Evolutionary conservation across 73 alveolate genomes (phyloP), one percentile per base, ranked within the genome.

Genomic region (Blepharisma japonicum): DNA sequence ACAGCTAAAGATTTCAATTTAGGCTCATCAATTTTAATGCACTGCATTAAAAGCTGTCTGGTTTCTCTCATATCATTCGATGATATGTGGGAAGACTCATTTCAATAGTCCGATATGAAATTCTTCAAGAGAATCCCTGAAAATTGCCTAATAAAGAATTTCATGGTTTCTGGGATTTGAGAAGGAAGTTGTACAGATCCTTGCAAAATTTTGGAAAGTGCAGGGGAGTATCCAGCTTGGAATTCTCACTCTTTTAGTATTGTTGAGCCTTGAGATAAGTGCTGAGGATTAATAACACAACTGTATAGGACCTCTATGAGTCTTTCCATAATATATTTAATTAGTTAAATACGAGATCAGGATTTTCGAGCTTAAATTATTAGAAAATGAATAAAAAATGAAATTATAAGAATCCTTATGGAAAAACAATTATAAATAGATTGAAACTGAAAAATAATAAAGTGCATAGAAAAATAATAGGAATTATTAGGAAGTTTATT

Each of bases 141-240:
- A 32, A 32, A 32, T 3, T 32, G 42, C 42, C 42, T 32, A 32
- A 32, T 32, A 32, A 32, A 32, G 42, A 32, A 32, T 32, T 32
- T 32, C 42, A 32, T 32, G 42, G 0, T 32, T 32, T 32, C 74
- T 9, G 23, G 74, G 14, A 39, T 61, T 25, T 25, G 38, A 3
- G 23, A 8, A 61, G 38, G 49, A 20, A 14, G 14, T 9, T 61
- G 38, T 8, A 11, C 3, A 9, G 18, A 20, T 14, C 18, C 46
- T 20, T 61, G 39, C 11, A 25, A 8, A 9, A 61, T 61, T 25
- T 20, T 8, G 0, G 23, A 8, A 25, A 61, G 74, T 18, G 74
- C 74, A 8, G 74, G 74, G 74, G 74, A n/a, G 23, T 61, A 61
- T 18, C 74, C 74, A 14, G 14, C 74, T 8, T 8, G 50, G 23